A percentile compares a stretch with the other conserved stretches of the same genome.
phyloP scores from a whole-genome alignment of 2,329 filamentous ascomycete genomes.

The Hymenoscyphus repandus region DNA sequence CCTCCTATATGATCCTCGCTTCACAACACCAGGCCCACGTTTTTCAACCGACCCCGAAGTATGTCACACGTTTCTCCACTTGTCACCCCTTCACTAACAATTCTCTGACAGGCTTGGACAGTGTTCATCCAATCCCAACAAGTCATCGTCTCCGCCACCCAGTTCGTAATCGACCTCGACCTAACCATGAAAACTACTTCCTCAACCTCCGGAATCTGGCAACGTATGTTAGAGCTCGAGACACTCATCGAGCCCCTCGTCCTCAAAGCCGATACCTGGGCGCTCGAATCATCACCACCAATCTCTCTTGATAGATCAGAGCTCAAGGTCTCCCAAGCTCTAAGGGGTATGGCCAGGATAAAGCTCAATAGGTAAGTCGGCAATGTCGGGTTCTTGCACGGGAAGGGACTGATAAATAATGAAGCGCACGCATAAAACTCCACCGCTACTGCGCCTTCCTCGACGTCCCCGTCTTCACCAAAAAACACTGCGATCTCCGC shows the following conservation, averaged over 20 bases:
- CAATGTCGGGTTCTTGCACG: neutral
- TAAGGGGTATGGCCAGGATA: conserved; percentile 43
- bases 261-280: conserved; percentile 21
- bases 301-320: conserved; percentile 30
- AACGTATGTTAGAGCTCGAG: conserved; percentile 25
- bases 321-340: conserved; percentile 37
- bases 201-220: conserved; percentile 37
- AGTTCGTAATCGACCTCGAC: conserved; percentile 45
- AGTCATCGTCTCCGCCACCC: conserved; percentile 41
- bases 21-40: conserved; percentile 40
- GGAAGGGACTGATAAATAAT: neutral
- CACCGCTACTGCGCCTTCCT: conserved; percentile 48
- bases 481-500: conserved; percentile 44
- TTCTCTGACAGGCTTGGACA: conserved; percentile 31
- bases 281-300: conserved; percentile 32
- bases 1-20: conserved; percentile 38
- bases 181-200: conserved; percentile 34
- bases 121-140: conserved; percentile 43
- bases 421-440: conserved; percentile 45
- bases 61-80: conserved; percentile 16
- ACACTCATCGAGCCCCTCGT: conserved; percentile 21
- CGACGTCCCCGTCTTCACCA: conserved; percentile 44
- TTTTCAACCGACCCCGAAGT: conserved; percentile 38
- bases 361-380: conserved; percentile 44
- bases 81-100: too few species aligned